Evolutionary conservation across 352 stramenopile species (phyloP).

Genomic region (Thalassiosira pacifica): DNA sequence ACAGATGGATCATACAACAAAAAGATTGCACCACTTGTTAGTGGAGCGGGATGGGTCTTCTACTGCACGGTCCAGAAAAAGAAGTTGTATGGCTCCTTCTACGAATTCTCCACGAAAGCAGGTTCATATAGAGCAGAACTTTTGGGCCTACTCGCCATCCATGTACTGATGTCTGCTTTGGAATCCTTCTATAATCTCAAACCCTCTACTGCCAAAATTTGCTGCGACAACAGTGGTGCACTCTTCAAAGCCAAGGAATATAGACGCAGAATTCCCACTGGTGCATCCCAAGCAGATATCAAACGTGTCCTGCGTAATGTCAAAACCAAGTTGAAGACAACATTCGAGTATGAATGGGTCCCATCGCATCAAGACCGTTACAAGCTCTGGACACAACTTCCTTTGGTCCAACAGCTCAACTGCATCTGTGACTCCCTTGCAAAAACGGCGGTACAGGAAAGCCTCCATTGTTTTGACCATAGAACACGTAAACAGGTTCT

Average conservation of each 20-base stretch:
- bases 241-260: background rate
- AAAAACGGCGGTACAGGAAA: background rate
- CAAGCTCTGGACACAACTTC: background rate
- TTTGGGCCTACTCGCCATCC: conserved; percentile 13
- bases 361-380: background rate
- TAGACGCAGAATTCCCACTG: background rate
- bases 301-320: background rate
- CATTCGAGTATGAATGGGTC: background rate
- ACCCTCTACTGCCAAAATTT: background rate
- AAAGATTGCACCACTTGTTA: background rate
- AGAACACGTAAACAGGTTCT: background rate
- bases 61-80: conserved; percentile 9
- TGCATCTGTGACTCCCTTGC: conserved; percentile 10
- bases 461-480: background rate
- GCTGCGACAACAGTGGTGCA: background rate
- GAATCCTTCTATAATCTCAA: background rate
- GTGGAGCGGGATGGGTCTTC: conserved; percentile 18
- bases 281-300: conserved; percentile 10
- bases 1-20: conserved; percentile 23
- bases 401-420: background rate
- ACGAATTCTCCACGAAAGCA: background rate
- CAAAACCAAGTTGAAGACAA: background rate
- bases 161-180: background rate
- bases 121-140: conserved; percentile 6
- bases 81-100: background rate